Evolutionary conservation across 331 rosid species (phyloP), one percentile per base, ranked within the genome.

Genomic region (Pyracantha coccinea): DNA sequence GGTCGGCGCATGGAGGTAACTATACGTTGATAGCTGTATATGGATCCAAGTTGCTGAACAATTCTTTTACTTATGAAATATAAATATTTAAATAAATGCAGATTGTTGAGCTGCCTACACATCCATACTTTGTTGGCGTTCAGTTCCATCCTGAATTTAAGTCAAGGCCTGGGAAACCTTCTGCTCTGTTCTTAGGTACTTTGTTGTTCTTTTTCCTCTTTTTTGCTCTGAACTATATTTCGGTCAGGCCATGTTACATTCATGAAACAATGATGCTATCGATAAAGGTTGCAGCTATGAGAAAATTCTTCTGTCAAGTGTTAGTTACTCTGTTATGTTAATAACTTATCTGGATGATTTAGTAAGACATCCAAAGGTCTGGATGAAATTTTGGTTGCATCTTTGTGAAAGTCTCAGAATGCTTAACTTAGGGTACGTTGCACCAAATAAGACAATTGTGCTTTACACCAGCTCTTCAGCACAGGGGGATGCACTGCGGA

Each of bases 131-230:
- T 19, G 66, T 85, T 44, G 89, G 86, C 47, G 86, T 75, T 76
- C 89, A 85, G 62, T 85, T 85, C 72, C 89, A 85, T 82, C 89
- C 89, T 2, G 89, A 85, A 65, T 85, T 82, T 54, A 85, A 85
- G 70, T 85, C 89, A 14, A 79, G 89, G 69, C 89, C 89, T 5
- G 89, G 86, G 24, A 85, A 77, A 32, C 89, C 89, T 50, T 82
- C 89, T 62, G 78, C 86, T 8, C 68, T 77, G 25, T 85, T 85
- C 83, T 77, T 85, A 24, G 89, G 89, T 85, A 81, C 8, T 52
- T 52, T 58, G 23, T 38, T 41, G 47, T 68, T 62, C 53, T 7
- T 45, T 62, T 61, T 28, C 20, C 54, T 50, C 59, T 50, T 47
- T 16, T 14, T 21, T 9, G 44, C 24, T 78, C 50, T 21, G 13